Conservation (phyloP, 129 eudicot species). For the Escallonia herrerae region DNA sequence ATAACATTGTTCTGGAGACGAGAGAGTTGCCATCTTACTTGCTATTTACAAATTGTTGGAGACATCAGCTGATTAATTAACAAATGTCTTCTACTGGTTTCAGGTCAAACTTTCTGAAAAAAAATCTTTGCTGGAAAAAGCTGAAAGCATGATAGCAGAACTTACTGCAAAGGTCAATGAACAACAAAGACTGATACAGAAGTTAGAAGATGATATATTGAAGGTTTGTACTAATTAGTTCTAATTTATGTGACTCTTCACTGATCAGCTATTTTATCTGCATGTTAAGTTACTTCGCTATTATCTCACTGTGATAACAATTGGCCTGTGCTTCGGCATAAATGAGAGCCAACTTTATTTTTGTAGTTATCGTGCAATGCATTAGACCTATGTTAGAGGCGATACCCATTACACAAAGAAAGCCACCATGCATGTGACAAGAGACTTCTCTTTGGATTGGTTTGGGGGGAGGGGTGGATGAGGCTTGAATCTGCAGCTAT, state of each 20-base stretch:
- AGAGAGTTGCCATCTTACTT: too few species aligned
- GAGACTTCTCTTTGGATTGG: too few species aligned
- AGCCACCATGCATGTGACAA: too few species aligned
- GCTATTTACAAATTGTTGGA: too few species aligned
- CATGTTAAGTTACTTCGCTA: neutral
- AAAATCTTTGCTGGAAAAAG: conserved; percentile 56
- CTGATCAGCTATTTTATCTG: neutral
- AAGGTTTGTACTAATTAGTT: conserved; percentile 38
- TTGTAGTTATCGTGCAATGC: too few species aligned
- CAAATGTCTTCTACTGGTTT: conserved; percentile 17
- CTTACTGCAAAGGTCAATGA: conserved; percentile 58
- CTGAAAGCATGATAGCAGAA: conserved; percentile 69
- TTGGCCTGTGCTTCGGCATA: neutral
- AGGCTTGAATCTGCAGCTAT: too few species aligned
- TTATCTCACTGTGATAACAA: neutral
- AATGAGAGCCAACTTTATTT: neutral
- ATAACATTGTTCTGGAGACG: too few species aligned
- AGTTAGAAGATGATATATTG: conserved; percentile 93
- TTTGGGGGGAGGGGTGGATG: too few species aligned
- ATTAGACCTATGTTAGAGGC: neutral
- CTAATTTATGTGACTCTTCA: neutral
- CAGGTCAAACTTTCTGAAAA: conserved; percentile 93
- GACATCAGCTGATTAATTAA: neutral
- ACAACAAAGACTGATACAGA: conserved; percentile 85
- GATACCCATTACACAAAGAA: neutral